These are phyloP conservation scores for Zalaria sp. DNA, from an alignment of 2,329 filamentous ascomycete genomes.

Conservation along the genomic window DNA sequence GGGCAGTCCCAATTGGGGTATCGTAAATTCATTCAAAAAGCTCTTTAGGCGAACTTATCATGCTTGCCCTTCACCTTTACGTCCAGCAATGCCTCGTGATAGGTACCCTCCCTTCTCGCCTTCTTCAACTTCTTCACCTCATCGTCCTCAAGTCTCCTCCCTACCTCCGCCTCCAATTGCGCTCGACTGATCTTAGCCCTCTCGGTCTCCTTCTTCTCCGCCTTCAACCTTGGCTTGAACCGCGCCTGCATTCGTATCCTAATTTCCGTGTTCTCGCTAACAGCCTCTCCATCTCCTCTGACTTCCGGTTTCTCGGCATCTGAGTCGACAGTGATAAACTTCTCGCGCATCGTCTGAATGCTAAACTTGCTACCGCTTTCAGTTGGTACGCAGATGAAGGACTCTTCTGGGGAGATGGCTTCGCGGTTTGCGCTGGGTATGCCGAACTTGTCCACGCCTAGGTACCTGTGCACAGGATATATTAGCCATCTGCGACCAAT, in stretches of 20 bases:
- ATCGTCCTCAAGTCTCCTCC: conserved; percentile 63
- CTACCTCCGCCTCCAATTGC: conserved; percentile 70
- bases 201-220: conserved; percentile 69
- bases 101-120: conserved; percentile 74
- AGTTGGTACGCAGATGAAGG: conserved; percentile 52
- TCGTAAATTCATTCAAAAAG: no score
- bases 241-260: conserved; percentile 86
- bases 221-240: conserved; percentile 75
- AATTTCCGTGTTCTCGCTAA: conserved; percentile 56
- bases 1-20: no score
- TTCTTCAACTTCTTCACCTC: conserved; percentile 75
- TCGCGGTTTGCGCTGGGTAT: conserved; percentile 62
- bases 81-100: conserved; percentile 74
- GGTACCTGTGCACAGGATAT: conserved; percentile 42
- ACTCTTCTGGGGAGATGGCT: conserved; percentile 73
- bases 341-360: conserved; percentile 58
- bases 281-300: conserved; percentile 58
- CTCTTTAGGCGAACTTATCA: conserved; percentile 55
- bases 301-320: conserved; percentile 42
- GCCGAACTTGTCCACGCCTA: conserved; percentile 75
- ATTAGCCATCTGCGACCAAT: no score
- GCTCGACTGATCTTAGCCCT: conserved; percentile 72
- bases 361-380: conserved; percentile 45
- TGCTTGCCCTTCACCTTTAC: conserved; percentile 87
- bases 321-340: conserved; percentile 47